phyloP scores from a whole-genome alignment of 257 asterid species.

The Salvia hispanica region DNA sequence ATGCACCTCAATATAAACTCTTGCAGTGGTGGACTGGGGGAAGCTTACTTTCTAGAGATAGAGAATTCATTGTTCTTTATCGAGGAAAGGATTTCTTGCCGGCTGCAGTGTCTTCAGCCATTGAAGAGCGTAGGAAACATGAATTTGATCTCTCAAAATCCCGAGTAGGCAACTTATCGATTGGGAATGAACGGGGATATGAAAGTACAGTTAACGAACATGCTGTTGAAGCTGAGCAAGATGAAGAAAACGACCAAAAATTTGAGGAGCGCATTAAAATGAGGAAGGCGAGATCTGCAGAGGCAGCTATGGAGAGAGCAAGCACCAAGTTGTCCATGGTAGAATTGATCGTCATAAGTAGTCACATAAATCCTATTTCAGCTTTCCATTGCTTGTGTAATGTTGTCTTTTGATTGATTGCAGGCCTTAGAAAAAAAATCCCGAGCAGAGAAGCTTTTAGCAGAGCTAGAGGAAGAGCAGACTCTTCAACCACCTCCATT shows the following conservation, averaged over 20 bases:
- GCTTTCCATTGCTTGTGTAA: conserved; percentile 24
- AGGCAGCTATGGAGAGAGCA: conserved; percentile 58
- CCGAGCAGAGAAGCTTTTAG: conserved; percentile 76
- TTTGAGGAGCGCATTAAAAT: conserved; percentile 35
- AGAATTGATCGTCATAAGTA: conserved; percentile 38
- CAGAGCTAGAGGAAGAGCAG: conserved; percentile 63
- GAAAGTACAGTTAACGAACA: conserved; percentile 29
- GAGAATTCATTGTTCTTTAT: conserved; percentile 81
- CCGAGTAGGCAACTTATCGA: conserved; percentile 30
- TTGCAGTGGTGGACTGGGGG: conserved; percentile 97
- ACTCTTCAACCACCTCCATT: conserved; percentile 53
- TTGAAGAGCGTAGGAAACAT: conserved; percentile 71
- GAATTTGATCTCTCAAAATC: conserved; percentile 39
- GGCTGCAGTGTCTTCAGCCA: conserved; percentile 85
- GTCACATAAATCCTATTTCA: conserved; percentile 27
- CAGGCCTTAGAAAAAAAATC: conserved; percentile 84
- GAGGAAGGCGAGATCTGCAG: conserved; percentile 45
- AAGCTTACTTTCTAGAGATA: conserved; percentile 87
- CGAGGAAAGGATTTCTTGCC: conserved; percentile 98
- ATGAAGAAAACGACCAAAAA: conserved; percentile 32
- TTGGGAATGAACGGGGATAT: conserved; percentile 32
- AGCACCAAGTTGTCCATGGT: conserved; percentile 61
- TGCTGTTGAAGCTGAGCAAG: conserved; percentile 42
- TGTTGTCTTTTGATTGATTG: conserved; percentile 36
- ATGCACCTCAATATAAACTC: conserved; percentile 42